These are phyloP conservation scores for Candida mesenterica DNA, from an alignment of 1,139 yeast genomes.

Conservation along the genomic window DNA sequence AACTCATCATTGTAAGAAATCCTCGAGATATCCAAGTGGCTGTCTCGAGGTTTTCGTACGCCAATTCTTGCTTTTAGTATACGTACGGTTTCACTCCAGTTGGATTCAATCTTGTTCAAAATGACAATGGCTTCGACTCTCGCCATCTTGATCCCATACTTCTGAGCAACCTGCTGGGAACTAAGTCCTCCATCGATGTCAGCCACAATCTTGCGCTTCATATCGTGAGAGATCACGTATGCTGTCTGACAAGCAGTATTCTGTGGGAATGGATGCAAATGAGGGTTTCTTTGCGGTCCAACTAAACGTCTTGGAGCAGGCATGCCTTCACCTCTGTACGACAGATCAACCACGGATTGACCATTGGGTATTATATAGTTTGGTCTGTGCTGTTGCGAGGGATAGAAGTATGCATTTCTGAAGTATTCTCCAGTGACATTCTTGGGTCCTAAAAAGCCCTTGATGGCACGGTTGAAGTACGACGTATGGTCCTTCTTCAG, in stretches of 20 bases:
- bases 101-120: slow-evolving; percentile 61
- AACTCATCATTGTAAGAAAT: slow-evolving; percentile 41
- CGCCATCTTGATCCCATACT: slow-evolving; percentile 76
- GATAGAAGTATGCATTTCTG: slow-evolving; percentile 70
- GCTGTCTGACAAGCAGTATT: slow-evolving; percentile 73
- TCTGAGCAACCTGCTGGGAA: slow-evolving; percentile 74
- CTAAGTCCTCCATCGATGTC: slow-evolving; percentile 57
- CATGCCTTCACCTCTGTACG: slow-evolving; percentile 13
- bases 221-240: slow-evolving; percentile 51
- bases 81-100: slow-evolving; percentile 64
- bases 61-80: no score
- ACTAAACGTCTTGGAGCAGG: slow-evolving; percentile 12
- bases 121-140: slow-evolving; percentile 83
- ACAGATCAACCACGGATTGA: slow-evolving; percentile 31
- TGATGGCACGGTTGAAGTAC: slow-evolving; percentile 37
- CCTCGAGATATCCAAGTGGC: no score
- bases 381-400: slow-evolving; percentile 71
- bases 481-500: slow-evolving; percentile 26
- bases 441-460: slow-evolving; percentile 74
- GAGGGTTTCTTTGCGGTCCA: slow-evolving; percentile 25
- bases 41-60: no score
- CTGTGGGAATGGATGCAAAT: slow-evolving; percentile 74
- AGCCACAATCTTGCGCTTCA: slow-evolving; percentile 58
- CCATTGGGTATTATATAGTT: slow-evolving; percentile 70
- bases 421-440: slow-evolving; percentile 82